Conservation (phyloP, 83 land plant species). For the Picea abies region DNA sequence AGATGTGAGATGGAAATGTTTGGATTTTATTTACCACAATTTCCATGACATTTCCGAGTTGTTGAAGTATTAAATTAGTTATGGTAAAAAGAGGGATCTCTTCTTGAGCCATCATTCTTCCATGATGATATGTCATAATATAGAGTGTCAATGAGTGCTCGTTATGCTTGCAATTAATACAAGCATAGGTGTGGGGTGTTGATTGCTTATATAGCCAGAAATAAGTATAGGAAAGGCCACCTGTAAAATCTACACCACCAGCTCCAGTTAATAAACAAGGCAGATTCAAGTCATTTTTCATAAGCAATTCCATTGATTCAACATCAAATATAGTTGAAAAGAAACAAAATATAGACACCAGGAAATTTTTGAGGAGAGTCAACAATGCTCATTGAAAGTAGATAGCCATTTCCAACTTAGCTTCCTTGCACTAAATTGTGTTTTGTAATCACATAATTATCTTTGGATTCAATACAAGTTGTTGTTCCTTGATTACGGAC, state of each 20-base stretch:
- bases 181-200: too few species aligned
- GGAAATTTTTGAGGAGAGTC: slow-evolving; percentile 96
- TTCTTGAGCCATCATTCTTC: too few species aligned
- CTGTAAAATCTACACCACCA: slow-evolving; percentile 43
- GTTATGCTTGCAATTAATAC: too few species aligned
- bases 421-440: background rate
- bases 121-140: too few species aligned
- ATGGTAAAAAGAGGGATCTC: too few species aligned
- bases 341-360: slow-evolving; percentile 50
- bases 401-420: background rate
- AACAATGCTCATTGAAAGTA: slow-evolving; percentile 86
- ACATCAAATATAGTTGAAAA: slow-evolving; percentile 36
- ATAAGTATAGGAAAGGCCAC: too few species aligned
- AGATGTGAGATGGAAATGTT: too few species aligned
- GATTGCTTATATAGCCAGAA: too few species aligned
- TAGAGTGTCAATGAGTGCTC: too few species aligned
- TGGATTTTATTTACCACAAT: too few species aligned
- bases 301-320: slow-evolving; percentile 41
- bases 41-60: too few species aligned
- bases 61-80: too few species aligned
- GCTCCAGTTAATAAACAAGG: slow-evolving; percentile 64
- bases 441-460: background rate
- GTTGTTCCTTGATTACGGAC: background rate
- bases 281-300: slow-evolving; percentile 57
- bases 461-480: background rate